Percentiles rank a stretch among this genome's conserved stretches.
These are phyloP conservation scores for Aspergillus ruber DNA, from an alignment of 2,329 filamentous ascomycete genomes.

Conservation along the genomic window DNA sequence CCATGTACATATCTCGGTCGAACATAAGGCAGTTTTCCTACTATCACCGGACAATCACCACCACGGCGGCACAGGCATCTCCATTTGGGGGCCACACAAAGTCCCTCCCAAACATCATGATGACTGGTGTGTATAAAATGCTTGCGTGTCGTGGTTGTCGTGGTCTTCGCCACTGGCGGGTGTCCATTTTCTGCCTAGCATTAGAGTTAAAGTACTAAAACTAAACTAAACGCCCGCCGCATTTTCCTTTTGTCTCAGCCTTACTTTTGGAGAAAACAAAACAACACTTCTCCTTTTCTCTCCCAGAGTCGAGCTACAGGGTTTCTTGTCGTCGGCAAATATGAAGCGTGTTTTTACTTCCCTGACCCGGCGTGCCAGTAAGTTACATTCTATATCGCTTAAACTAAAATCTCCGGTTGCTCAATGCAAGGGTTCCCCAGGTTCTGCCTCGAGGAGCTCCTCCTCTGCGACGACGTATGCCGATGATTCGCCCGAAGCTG, in stretches of 20 bases:
- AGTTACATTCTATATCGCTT: constrained; percentile 5
- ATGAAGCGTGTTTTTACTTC: constrained; percentile 35
- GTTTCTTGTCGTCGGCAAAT: constrained; percentile 1
- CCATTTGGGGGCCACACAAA: background rate
- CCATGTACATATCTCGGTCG: background rate
- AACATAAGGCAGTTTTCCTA: background rate
- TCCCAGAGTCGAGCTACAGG: too few relatives aligned
- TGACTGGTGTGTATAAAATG: background rate
- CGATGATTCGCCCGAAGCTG: constrained; percentile 35
- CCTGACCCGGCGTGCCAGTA: constrained; percentile 27
- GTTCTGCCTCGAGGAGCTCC: constrained; percentile 14
- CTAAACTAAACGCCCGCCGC: background rate
- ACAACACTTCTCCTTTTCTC: background rate
- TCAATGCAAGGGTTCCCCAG: constrained; percentile 11
- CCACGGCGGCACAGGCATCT: background rate
- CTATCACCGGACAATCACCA: background rate
- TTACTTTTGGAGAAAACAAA: background rate
- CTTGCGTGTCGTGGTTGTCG: background rate
- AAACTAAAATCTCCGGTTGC: background rate
- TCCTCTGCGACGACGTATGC: constrained; percentile 13
- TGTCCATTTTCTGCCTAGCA: background rate
- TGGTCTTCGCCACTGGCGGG: background rate
- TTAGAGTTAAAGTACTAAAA: too few relatives aligned
- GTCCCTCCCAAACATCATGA: background rate
- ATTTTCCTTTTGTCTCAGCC: background rate